Evolutionary conservation across 371 early-diverging fungal genomes (phyloP).

Genomic region (Apophysomyces ossiformis): DNA sequence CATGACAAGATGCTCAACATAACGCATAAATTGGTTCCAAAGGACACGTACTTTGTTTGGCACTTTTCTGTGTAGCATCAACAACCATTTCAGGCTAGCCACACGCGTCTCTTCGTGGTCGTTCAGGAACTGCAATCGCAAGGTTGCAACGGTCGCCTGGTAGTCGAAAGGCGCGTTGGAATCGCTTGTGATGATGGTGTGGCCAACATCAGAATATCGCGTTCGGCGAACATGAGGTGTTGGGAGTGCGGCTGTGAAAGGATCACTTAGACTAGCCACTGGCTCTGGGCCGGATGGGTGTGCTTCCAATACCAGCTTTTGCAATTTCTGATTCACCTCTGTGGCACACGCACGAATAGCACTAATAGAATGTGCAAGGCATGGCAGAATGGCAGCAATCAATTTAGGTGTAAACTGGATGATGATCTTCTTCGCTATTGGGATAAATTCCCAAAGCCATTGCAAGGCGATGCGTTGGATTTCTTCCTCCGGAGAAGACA

Average conservation of each 20-base stretch:
- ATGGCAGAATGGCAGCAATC: conserved; percentile 79
- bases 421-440: conserved; percentile 76
- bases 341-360: conserved; percentile 71
- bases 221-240: conserved; percentile 8
- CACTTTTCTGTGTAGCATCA: conserved; percentile 89
- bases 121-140: conserved; percentile 79
- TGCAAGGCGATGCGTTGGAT: conserved; percentile 84
- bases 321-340: conserved; percentile 77
- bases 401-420: conserved; percentile 78
- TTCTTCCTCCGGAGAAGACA: conserved; percentile 81
- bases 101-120: conserved; percentile 88
- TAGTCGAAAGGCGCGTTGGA: conserved; percentile 74
- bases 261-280: conserved; percentile 31
- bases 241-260: conserved; percentile 7
- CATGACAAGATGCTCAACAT: not conserved
- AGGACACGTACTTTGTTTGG: conserved; percentile 64
- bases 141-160: conserved; percentile 71
- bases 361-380: conserved; percentile 74
- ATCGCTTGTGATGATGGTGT: not conserved
- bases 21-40: not conserved
- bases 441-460: conserved; percentile 89
- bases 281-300: conserved; percentile 37
- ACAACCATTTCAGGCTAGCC: conserved; percentile 88
- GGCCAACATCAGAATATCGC: conserved; percentile 5
- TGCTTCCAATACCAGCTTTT: conserved; percentile 68